Conservation (phyloP, 2,329 filamentous ascomycete species). For the Sphaerulina populicola region DNA sequence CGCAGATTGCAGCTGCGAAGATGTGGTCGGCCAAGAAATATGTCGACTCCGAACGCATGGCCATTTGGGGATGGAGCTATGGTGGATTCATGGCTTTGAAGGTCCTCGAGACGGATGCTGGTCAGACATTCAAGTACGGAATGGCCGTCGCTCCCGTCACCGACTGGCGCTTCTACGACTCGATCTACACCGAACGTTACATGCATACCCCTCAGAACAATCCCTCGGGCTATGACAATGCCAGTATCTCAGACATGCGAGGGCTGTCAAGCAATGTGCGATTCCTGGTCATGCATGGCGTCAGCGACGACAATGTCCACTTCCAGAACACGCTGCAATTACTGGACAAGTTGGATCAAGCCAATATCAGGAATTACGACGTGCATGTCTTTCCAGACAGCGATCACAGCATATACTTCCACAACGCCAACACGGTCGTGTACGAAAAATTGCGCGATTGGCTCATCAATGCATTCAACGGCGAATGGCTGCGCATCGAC, state of each 20-base stretch:
- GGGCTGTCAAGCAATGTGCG: conserved; percentile 69
- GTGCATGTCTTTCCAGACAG: conserved; percentile 94
- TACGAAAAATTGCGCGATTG: conserved; percentile 84
- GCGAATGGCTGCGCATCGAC: conserved; percentile 68
- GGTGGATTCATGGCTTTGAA: conserved; percentile 94
- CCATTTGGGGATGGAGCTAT: conserved; percentile 98
- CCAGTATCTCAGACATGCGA: conserved; percentile 64
- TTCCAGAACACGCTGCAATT: conserved; percentile 87
- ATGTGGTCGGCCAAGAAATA: conserved; percentile 74
- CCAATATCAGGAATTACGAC: conserved; percentile 83
- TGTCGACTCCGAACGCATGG: conserved; percentile 71
- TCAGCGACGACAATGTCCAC: conserved; percentile 96
- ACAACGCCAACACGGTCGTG: conserved; percentile 83
- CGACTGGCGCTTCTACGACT: conserved; percentile 92
- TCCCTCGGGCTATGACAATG: conserved; percentile 62
- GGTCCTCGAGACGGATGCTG: conserved; percentile 83
- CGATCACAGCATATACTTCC: conserved; percentile 90
- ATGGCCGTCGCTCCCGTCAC: conserved; percentile 99
- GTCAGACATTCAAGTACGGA: conserved; percentile 85
- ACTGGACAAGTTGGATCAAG: conserved; percentile 76
- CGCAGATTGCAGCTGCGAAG: conserved; percentile 86
- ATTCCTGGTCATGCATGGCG: conserved; percentile 91
- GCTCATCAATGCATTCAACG: conserved; percentile 96
- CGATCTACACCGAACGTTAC: conserved; percentile 89
- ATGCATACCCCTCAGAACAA: conserved; percentile 93